Evolutionary conservation across 495 filamentous ascomycete genomes (phyloP), one percentile per base, ranked within the genome.

Genomic region (Viridothelium virens): DNA sequence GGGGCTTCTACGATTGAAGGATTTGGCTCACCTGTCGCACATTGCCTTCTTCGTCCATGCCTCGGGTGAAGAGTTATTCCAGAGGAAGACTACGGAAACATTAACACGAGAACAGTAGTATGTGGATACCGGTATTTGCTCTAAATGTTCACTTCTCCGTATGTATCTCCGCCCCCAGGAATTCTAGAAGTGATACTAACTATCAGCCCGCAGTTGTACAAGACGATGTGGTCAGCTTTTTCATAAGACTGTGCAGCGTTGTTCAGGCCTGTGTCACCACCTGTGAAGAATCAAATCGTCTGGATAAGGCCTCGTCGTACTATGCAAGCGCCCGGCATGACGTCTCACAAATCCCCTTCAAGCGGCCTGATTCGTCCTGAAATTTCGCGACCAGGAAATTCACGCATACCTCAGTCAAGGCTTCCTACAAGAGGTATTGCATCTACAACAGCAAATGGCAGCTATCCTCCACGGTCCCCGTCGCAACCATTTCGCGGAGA

Each of bases 291-390:
- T 59, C 31, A 18, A 36, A 34, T 59, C 36, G 31, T 14, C 3
- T 59, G 53, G 53, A 59, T 9, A 10, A 36, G 53, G 18, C 81
- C 84, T 39, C 78, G 71, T 75, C 48, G 66, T 68, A 75, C 71
- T 46, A 66, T 38, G 69, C 56, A 53, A 47, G 36, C 64, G 53
- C 67, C 67, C 72, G 71, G 67, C 34, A 75, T 75, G 73, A 68
- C 73, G 69, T 74, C 71, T 39, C 69, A 72, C 66, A 72, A 69
- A 53, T 72, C 72, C 69, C 70, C 73, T 12, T 63, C 62, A 64
- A 70, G 67, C 64, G 61, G 64, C 69, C 64, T 67, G 53, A 67
- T 61, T 64, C 68, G 69, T 56, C 61, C 59, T 33, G 70, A 72
- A 31, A 66, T 66, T 7, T 66, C 68, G 62, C 56, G 66, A 65